phyloP scores from a whole-genome alignment of 305 asterid genomes.

The Fraxinus sp. region DNA sequence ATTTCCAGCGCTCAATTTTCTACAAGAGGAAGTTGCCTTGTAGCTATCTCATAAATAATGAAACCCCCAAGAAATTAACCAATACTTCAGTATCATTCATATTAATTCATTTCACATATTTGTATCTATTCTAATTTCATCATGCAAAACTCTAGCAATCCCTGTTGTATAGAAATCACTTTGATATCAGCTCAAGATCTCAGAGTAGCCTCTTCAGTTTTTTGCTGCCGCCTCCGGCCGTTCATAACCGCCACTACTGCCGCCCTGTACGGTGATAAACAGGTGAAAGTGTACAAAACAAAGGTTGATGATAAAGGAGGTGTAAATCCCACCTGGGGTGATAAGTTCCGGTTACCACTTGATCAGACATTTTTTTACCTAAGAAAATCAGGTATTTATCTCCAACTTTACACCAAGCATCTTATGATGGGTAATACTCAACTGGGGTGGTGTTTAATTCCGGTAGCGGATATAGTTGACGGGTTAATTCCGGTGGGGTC shows the following conservation, averaged over 20 bases:
- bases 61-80: conserved; percentile 16
- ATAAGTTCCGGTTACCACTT: conserved; percentile 30
- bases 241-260: not conserved
- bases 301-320: conserved; percentile 39
- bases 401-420: conserved; percentile 38
- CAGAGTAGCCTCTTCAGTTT: conserved; percentile 21
- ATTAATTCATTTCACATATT: not conserved
- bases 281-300: conserved; percentile 21
- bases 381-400: conserved; percentile 31
- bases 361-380: conserved; percentile 30
- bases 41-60: not conserved
- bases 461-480: conserved; percentile 34
- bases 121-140: not conserved
- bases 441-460: conserved; percentile 53
- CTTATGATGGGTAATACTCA: conserved; percentile 32
- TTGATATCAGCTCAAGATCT: conserved; percentile 33
- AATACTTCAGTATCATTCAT: not conserved
- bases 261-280: not conserved
- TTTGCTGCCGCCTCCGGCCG: not conserved
- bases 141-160: conserved; percentile 12
- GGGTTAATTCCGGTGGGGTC: conserved; percentile 29
- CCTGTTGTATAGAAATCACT: conserved; percentile 23
- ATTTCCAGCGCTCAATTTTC: conserved; percentile 17
- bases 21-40: conserved; percentile 31
- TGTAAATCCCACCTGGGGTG: conserved; percentile 44